These are phyloP conservation scores for Andrographis paniculata DNA, from an alignment of 305 asterid genomes.

Conservation along the genomic window DNA sequence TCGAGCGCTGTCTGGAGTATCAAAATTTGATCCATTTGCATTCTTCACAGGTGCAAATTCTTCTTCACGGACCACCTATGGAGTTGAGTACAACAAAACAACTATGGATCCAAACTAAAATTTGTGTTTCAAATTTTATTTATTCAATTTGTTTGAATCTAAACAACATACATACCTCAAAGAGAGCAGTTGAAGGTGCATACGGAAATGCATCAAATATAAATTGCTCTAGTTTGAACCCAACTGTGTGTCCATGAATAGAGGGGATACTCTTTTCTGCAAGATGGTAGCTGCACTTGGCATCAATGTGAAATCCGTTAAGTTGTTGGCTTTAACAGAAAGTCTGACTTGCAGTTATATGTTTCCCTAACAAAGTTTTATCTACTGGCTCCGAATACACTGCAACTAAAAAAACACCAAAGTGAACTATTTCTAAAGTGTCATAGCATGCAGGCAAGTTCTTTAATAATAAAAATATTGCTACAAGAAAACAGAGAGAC, in stretches of 20 bases:
- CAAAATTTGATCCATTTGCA: constrained; percentile 82
- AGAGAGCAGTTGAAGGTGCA: constrained; percentile 84
- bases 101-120: neutral
- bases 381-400: no score
- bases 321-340: no score
- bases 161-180: constrained; percentile 48
- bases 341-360: no score
- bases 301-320: no score
- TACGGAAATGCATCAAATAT: constrained; percentile 95
- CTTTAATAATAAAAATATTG: no score
- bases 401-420: no score
- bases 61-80: constrained; percentile 78
- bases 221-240: constrained; percentile 88
- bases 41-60: constrained; percentile 98
- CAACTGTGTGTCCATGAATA: constrained; percentile 63
- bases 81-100: neutral
- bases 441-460: no score
- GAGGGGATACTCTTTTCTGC: constrained; percentile 42
- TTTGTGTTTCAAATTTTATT: neutral
- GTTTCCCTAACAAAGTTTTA: no score
- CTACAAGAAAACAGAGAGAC: no score
- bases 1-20: constrained; percentile 94
- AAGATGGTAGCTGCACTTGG: constrained; percentile 87
- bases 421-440: no score
- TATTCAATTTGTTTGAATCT: neutral